These are phyloP conservation scores for Austropuccinia psidii DNA, from an alignment of 1,284 basidiomycete genomes.

Conservation along the genomic window DNA sequence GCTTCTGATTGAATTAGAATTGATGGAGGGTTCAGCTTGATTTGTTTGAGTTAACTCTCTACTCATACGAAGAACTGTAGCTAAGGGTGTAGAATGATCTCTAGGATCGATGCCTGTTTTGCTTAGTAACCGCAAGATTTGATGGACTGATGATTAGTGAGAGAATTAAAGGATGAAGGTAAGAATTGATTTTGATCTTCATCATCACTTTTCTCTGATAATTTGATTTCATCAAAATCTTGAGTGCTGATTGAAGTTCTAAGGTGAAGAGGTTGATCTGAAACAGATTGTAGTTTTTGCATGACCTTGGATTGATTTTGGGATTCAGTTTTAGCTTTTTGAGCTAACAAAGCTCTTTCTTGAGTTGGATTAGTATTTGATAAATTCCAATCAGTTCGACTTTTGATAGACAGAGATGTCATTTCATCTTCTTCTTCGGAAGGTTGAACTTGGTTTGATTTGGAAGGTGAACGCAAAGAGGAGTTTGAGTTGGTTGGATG, in stretches of 20 bases:
- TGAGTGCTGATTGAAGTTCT: conserved; percentile 54
- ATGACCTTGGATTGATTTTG: conserved; percentile 3
- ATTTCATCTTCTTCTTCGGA: not conserved
- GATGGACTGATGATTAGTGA: no score
- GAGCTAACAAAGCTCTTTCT: conserved; percentile 16
- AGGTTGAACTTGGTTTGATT: not conserved
- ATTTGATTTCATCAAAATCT: conserved; percentile 58
- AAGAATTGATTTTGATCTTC: conserved; percentile 58
- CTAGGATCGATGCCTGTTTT: no score
- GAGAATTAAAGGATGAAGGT: no score
- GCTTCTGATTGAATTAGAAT: no score
- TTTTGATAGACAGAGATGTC: not conserved
- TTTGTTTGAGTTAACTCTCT: conserved; percentile 27
- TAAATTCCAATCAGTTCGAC: not conserved
- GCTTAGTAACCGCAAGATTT: no score
- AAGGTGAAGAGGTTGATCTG: not conserved
- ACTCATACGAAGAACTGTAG: no score
- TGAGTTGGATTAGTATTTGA: not conserved
- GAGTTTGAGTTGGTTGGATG: no score
- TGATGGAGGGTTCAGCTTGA: no score
- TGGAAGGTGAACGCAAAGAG: no score
- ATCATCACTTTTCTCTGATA: conserved; percentile 70
- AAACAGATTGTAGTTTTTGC: conserved; percentile 22
- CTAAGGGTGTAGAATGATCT: no score
- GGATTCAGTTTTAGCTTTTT: conserved; percentile 37